phyloP scores from a whole-genome alignment of 2,329 filamentous ascomycete genomes.

The Xylariales sp. region DNA sequence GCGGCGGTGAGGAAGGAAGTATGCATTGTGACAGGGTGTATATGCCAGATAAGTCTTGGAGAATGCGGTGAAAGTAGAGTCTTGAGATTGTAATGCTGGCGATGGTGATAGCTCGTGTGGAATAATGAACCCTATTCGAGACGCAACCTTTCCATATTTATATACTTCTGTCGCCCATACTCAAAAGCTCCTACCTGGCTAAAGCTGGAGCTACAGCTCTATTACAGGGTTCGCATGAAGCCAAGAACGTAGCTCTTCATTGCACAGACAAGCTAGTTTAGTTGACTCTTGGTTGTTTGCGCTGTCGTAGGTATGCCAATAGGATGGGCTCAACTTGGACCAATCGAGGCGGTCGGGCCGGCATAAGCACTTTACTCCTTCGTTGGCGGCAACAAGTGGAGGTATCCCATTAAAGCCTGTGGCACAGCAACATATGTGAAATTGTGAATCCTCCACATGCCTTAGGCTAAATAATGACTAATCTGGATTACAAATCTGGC shows the following conservation, averaged over 20 bases:
- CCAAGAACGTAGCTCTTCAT: not conserved
- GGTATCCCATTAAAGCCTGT: not conserved
- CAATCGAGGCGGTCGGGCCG: not conserved
- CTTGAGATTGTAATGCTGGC: not conserved
- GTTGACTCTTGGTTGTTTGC: too few relatives aligned
- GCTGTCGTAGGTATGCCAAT: too few relatives aligned
- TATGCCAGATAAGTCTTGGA: not conserved
- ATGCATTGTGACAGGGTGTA: conserved; percentile 17
- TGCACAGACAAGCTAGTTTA: not conserved
- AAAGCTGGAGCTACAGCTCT: not conserved
- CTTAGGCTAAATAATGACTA: not conserved
- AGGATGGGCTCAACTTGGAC: too few relatives aligned
- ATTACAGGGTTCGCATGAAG: not conserved
- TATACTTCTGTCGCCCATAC: not conserved
- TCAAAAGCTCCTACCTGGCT: not conserved
- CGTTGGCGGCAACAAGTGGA: not conserved
- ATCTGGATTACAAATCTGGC: conserved; percentile 1
- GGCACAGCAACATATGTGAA: conserved; percentile 1
- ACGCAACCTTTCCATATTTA: not conserved
- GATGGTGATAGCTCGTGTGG: not conserved
- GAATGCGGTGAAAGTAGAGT: not conserved
- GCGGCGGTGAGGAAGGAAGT: conserved; percentile 4
- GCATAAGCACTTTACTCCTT: not conserved
- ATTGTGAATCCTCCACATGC: conserved; percentile 5
- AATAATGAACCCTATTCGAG: not conserved